These are phyloP conservation scores for Atkinsonella hypoxylon DNA, from an alignment of 2,329 filamentous ascomycete species.

Conservation along the genomic window DNA sequence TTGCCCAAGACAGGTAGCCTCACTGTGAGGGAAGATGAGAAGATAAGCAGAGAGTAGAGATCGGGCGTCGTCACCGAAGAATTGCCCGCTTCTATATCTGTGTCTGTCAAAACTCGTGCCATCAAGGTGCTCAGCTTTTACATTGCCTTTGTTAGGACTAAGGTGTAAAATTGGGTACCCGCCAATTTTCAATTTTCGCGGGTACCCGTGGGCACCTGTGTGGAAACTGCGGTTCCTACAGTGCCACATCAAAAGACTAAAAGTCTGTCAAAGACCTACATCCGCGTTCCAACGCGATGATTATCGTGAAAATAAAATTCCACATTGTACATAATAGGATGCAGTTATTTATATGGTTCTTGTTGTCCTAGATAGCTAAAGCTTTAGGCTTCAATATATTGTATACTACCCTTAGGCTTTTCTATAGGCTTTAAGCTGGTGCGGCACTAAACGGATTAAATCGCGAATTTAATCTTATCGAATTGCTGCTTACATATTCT, in stretches of 20 bases:
- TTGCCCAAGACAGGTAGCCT: not conserved
- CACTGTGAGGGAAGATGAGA: constrained; percentile 3
- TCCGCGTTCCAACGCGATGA: not conserved
- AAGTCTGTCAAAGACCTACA: constrained; percentile 1
- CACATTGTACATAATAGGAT: not conserved
- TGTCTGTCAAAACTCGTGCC: constrained; percentile 6
- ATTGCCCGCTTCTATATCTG: not conserved
- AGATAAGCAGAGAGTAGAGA: not conserved
- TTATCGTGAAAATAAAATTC: not conserved
- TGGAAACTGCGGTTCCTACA: too few species aligned
- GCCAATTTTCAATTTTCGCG: too few species aligned
- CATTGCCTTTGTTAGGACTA: not conserved
- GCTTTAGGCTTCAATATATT: not conserved
- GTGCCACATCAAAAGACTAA: not conserved
- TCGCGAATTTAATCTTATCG: not conserved
- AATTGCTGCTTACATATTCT: not conserved
- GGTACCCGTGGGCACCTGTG: too few species aligned
- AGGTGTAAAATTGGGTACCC: too few species aligned
- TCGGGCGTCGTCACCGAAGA: not conserved
- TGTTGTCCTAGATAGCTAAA: not conserved
- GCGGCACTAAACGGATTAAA: not conserved
- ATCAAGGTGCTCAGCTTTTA: constrained; percentile 21
- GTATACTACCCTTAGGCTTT: constrained; percentile 1
- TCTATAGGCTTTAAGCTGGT: not conserved
- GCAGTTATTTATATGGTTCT: not conserved